phyloP scores from a whole-genome alignment of 257 asterid species.

The Primulina huaijiensis region DNA sequence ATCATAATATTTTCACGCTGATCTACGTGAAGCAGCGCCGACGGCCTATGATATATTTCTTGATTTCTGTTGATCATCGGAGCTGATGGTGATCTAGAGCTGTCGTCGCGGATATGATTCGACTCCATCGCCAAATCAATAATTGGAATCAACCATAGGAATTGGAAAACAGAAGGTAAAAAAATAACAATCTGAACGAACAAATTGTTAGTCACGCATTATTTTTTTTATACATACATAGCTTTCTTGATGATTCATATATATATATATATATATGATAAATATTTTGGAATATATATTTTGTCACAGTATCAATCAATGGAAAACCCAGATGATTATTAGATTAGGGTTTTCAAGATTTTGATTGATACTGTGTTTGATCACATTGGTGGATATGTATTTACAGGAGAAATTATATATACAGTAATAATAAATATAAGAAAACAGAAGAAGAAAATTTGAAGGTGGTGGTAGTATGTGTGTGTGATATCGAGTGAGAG shows the following conservation, averaged over 20 bases:
- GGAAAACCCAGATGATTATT: conserved; percentile 38
- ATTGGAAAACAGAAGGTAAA: not conserved
- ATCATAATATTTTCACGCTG: not conserved
- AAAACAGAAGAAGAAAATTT: not conserved
- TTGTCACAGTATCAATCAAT: conserved; percentile 52
- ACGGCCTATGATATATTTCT: not conserved
- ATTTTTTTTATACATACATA: conserved; percentile 10
- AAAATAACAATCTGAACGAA: not conserved
- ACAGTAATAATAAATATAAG: not conserved
- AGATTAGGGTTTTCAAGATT: conserved; percentile 38
- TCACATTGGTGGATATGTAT: conserved; percentile 10
- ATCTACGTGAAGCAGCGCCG: not conserved
- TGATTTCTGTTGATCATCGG: not conserved
- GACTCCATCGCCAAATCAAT: not conserved
- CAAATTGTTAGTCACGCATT: conserved; percentile 18
- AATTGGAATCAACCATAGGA: not conserved
- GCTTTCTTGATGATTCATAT: not conserved
- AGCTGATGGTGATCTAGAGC: not conserved
- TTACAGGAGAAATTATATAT: conserved; percentile 2
- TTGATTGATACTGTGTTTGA: conserved; percentile 55
- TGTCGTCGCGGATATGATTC: not conserved
- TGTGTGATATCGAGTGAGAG: not conserved
- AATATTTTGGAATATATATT: conserved; percentile 5
- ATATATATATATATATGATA: not conserved
- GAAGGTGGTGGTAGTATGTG: not conserved